These are phyloP conservation scores for Amphicarpaea edgeworthii DNA, from an alignment of 306 rosid species.

Conservation along the genomic window DNA sequence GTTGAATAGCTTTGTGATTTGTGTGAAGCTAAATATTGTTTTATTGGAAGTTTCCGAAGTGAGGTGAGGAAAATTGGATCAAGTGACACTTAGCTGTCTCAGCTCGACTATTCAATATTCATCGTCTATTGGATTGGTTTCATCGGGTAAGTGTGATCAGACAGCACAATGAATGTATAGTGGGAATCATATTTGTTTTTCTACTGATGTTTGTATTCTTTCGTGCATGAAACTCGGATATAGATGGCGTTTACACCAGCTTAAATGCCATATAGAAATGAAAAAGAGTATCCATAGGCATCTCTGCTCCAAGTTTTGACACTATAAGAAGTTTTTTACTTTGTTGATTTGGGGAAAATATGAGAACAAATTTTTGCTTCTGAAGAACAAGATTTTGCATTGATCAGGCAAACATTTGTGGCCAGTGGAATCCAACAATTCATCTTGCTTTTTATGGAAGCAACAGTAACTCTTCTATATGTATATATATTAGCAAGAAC, in stretches of 20 bases:
- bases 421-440: constrained; percentile 24
- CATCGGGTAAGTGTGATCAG: constrained; percentile 32
- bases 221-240: constrained; percentile 23
- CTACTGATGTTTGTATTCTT: constrained; percentile 27
- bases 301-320: neutral
- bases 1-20: constrained; percentile 48
- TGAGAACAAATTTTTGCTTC: constrained; percentile 10
- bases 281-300: constrained; percentile 16
- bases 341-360: neutral
- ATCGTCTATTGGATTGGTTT: constrained; percentile 33
- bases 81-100: constrained; percentile 12
- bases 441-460: constrained; percentile 26
- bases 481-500: constrained; percentile 26
- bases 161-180: constrained; percentile 6
- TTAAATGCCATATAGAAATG: constrained; percentile 30
- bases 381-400: constrained; percentile 22
- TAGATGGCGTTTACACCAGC: constrained; percentile 11
- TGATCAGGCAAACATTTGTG: constrained; percentile 25
- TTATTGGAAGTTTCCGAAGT: constrained; percentile 5
- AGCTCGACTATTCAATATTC: constrained; percentile 19
- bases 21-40: constrained; percentile 33
- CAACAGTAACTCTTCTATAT: constrained; percentile 15
- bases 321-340: constrained; percentile 18
- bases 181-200: constrained; percentile 8
- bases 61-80: neutral